Base-by-base conservation (phyloP, 2,329 filamentous ascomycete genomes). In the Polychaeton citri region DNA sequence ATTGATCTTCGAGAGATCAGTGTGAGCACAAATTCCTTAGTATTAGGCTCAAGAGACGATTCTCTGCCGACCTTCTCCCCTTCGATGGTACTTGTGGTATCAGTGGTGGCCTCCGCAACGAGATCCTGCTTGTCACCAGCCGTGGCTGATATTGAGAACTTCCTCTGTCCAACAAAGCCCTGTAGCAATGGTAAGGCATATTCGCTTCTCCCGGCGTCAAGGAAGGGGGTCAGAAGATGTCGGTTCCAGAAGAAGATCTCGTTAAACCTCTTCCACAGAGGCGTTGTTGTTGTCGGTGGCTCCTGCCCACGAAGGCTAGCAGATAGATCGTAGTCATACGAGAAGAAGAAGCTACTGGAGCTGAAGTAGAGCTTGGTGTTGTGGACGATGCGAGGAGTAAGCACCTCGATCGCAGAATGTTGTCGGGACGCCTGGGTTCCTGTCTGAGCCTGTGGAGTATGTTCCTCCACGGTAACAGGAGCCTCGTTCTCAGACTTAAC, bases 321-420 rank as follows among this genome's bases (percentile, higher is more conserved):
- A 1, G 90, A 96, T 34, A 98, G 73, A 54, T 98, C 87, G 54
- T 88, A 72, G 45, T 98, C 90, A 56, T 98, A 95, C 1, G 87
- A 87, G 57, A 88, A 98, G 64, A 81, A 96, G 58, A 95, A 96
- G 55, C 84, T 95, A 43, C 72, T 72, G 0, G 77, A 72, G 1
- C 81, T 78, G 52, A 95, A 88, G 41, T 94, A 74, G 37, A 96
- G 74, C 51, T 83, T 83, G 2, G 85, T 79, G 20, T 83, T 92
- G 28, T 81, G 74, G 30, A 98, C 59, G 26, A 96, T 67, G 52
- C 94, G 93, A 1, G 88, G 88, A 8, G 93, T 65, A 20, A 96
- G 60, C 16, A 49, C 49, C n/a, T 53, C 49, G 21, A 55, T 46
- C 4, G 45, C 47, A 28, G 24, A 28, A 28, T 12, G 5, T 10